phyloP scores from a whole-genome alignment of 495 filamentous ascomycete genomes.

The Aspergillus avenaceus region DNA sequence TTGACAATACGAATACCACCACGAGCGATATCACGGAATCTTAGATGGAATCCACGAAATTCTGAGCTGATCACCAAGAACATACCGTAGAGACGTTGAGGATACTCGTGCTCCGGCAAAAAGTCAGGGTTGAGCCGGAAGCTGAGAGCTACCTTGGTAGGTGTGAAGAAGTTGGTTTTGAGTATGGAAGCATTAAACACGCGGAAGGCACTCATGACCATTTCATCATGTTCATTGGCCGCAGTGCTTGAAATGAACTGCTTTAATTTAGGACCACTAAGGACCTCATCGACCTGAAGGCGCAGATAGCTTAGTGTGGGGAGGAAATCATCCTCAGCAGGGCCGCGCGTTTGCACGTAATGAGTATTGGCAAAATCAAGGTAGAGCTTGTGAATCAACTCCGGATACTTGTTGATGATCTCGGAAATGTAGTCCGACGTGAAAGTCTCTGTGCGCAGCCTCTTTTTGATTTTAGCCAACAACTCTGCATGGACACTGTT shows the following conservation, averaged over 20 bases:
- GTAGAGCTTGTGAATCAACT: slow-evolving; percentile 83
- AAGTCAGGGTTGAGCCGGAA: slow-evolving; percentile 90
- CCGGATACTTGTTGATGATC: slow-evolving; percentile 90
- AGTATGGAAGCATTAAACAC: slow-evolving; percentile 87
- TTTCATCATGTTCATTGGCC: slow-evolving; percentile 91
- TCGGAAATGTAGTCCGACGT: slow-evolving; percentile 96
- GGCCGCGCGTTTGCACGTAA: slow-evolving; percentile 76
- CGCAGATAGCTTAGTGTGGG: slow-evolving; percentile 77
- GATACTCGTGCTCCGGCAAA: slow-evolving; percentile 87
- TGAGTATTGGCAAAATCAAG: slow-evolving; percentile 88
- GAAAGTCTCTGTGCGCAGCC: slow-evolving; percentile 92
- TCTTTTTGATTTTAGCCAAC: slow-evolving; percentile 91
- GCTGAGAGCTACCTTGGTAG: slow-evolving; percentile 95
- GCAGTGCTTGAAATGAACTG: slow-evolving; percentile 77
- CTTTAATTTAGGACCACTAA: slow-evolving; percentile 75
- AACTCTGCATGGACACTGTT: slow-evolving; percentile 85
- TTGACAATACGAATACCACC: slow-evolving; percentile 98
- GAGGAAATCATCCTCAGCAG: slow-evolving; percentile 66
- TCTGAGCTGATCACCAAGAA: slow-evolving; percentile 96
- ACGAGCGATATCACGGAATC: slow-evolving; percentile 95
- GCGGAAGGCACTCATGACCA: slow-evolving; percentile 97
- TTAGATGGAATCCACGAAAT: slow-evolving; percentile 93
- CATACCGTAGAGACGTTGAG: slow-evolving; percentile 93
- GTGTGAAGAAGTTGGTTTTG: slow-evolving; percentile 99
- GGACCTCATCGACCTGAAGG: slow-evolving; percentile 66